Percentiles rank a stretch among this genome's conserved stretches.
Evolutionary conservation across 2,329 filamentous ascomycete species (phyloP).

Genomic region (Onygena corvina): DNA sequence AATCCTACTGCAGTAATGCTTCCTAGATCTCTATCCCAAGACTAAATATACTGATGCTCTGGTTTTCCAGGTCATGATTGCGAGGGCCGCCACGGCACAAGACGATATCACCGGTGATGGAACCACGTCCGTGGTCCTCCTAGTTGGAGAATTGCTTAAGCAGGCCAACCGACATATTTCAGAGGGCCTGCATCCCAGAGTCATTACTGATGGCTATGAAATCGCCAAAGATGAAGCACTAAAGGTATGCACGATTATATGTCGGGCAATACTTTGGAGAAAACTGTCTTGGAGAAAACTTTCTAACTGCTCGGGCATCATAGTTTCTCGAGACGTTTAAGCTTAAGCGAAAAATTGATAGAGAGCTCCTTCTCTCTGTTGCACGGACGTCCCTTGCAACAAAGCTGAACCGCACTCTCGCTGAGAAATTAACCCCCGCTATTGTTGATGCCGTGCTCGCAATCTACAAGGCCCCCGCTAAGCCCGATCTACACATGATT

Average conservation of each 20-base stretch:
- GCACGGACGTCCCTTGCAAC: slow-evolving; percentile 89
- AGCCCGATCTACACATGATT: slow-evolving; percentile 97
- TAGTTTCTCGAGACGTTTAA: slow-evolving; percentile 94
- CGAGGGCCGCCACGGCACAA: slow-evolving; percentile 80
- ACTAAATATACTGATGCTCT: slow-evolving; percentile 7
- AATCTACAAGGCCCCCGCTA: slow-evolving; percentile 78
- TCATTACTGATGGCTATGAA: slow-evolving; percentile 96
- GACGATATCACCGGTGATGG: slow-evolving; percentile 98
- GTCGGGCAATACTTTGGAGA: slow-evolving; percentile 12
- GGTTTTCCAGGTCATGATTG: slow-evolving; percentile 48
- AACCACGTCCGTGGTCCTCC: slow-evolving; percentile 86
- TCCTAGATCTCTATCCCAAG: slow-evolving; percentile 9
- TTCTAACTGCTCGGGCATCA: background rate
- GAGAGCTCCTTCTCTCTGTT: slow-evolving; percentile 85
- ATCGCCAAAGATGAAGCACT: slow-evolving; percentile 87
- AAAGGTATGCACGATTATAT: slow-evolving; percentile 46
- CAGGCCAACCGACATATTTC: slow-evolving; percentile 93
- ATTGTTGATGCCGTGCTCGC: slow-evolving; percentile 94
- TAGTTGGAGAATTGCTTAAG: slow-evolving; percentile 94
- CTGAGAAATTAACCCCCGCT: slow-evolving; percentile 80
- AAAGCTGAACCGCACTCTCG: slow-evolving; percentile 81
- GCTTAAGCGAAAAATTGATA: slow-evolving; percentile 72
- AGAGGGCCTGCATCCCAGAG: slow-evolving; percentile 90
- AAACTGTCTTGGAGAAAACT: too few species aligned
- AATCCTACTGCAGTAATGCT: slow-evolving; percentile 77